These are phyloP conservation scores for Curvularia eragrostidis DNA, from an alignment of 2,329 filamentous ascomycete genomes.

Conservation along the genomic window DNA sequence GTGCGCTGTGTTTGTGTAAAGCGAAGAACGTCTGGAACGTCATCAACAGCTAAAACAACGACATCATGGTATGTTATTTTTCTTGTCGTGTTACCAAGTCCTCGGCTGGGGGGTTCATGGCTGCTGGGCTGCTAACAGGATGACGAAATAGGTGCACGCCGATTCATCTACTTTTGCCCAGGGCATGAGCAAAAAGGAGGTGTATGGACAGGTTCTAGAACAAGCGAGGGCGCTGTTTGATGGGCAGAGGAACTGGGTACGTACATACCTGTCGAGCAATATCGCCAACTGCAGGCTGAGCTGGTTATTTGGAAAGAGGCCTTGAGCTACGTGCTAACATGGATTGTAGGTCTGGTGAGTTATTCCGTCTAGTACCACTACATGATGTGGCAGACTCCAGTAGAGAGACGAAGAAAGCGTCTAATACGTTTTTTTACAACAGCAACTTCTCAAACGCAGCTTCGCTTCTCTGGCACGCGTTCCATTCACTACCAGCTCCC, in stretches of 20 bases:
- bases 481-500: constrained; percentile 72
- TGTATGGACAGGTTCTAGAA: constrained; percentile 75
- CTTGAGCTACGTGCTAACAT: neutral
- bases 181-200: constrained; percentile 72
- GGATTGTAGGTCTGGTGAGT: constrained; percentile 11
- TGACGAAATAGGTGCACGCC: constrained; percentile 67
- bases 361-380: neutral
- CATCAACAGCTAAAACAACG: neutral
- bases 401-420: neutral
- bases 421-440: neutral
- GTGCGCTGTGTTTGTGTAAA: neutral
- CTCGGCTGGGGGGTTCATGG: neutral
- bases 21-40: constrained; percentile 3
- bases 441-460: constrained; percentile 76
- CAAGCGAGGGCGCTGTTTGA: constrained; percentile 73
- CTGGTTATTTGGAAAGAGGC: neutral
- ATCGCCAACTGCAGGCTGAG: neutral
- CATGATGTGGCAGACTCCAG: neutral
- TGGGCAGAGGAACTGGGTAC: constrained; percentile 80
- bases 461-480: constrained; percentile 79
- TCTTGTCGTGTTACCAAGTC: neutral
- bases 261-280: neutral
- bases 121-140: neutral
- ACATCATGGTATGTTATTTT: constrained; percentile 8
- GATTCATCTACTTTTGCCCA: constrained; percentile 76